Conservation (phyloP, 495 filamentous ascomycete genomes). For the Patellaria atrata region DNA sequence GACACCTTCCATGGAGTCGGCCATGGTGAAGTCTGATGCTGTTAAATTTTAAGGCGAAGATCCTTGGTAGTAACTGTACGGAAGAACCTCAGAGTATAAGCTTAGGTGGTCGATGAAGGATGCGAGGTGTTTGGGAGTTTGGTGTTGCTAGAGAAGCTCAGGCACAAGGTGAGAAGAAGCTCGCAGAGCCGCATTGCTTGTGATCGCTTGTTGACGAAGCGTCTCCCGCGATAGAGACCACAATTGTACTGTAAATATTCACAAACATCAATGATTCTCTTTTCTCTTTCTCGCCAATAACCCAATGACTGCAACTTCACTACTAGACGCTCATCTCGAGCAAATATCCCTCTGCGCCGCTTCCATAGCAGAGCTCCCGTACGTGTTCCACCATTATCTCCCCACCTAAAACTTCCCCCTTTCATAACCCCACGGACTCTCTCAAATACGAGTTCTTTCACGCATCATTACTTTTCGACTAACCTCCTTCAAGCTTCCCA, state of each 20-base stretch:
- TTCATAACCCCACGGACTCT: constrained; percentile 1
- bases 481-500: constrained; percentile 47
- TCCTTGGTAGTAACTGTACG: no score
- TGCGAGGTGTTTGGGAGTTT: no score
- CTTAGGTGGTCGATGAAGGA: no score
- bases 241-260: background rate
- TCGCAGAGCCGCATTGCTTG: no score
- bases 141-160: no score
- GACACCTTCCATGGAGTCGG: constrained; percentile 30
- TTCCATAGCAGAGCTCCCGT: constrained; percentile 77
- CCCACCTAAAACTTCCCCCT: background rate
- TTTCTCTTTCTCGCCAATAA: no score
- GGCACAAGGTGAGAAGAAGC: no score
- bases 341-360: constrained; percentile 74
- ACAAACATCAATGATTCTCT: background rate
- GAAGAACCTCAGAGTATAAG: no score
- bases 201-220: no score
- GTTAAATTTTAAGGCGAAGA: no score
- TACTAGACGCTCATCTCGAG: constrained; percentile 74
- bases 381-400: constrained; percentile 20
- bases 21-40: constrained; percentile 23
- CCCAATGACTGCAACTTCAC: constrained; percentile 40
- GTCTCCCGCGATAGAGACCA: background rate
- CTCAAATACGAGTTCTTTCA: constrained; percentile 1
- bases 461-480: background rate